Evolutionary conservation across 2,329 filamentous ascomycete species (phyloP), one percentile per base, ranked within the genome.

Genomic region (Colletotrichum sp.): DNA sequence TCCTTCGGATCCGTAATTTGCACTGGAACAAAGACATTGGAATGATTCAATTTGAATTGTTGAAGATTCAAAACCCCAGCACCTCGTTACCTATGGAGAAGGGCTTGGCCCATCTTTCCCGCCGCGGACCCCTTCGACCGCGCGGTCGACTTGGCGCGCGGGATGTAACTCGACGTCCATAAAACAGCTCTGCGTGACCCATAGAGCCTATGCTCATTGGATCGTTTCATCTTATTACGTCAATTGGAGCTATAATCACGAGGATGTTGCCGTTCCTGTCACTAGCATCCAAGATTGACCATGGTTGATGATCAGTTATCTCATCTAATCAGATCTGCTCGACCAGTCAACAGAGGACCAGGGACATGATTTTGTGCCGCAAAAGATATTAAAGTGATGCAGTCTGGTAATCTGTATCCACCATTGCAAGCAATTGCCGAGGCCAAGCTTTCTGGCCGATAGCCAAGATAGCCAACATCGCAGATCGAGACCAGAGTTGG

Each of bases 281-380:
- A 32, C n/a, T 21, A n/a, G 12, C 12, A 15, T 13, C 18, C n/a
- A 6, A 52, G 4, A 36, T 24, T 15, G 10, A 15, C 32, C 10
- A 8, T 9, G 4, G 13, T 59, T 30, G 5, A 63, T n/a, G 6
- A 18, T 36, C 21, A 63, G 28, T 3, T 36, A 63, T 63, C 30
- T 63, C n/a, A 34, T 63, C 59, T 36, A 63, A 63, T 63, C 12
- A 63, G 30, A 63, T 34, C 18, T 59, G 28, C 26, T 32, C 6
- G 1, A 52, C 44, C n/a, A 7, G 7, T 7, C 1, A 52, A 52
- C n/a, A 7, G 3, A 21, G n/a, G n/a, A 13, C n/a, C 0, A 28
- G 26, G 12, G 26, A 0, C 26, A 60, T 60, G 7, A 13, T 32
- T 2, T 60, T 32, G 7, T 32, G 4, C 9, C 2, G 8, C 24